These are phyloP conservation scores for Trametes cinnabarina DNA, from an alignment of 768 basidiomycete genomes.

Conservation along the genomic window DNA sequence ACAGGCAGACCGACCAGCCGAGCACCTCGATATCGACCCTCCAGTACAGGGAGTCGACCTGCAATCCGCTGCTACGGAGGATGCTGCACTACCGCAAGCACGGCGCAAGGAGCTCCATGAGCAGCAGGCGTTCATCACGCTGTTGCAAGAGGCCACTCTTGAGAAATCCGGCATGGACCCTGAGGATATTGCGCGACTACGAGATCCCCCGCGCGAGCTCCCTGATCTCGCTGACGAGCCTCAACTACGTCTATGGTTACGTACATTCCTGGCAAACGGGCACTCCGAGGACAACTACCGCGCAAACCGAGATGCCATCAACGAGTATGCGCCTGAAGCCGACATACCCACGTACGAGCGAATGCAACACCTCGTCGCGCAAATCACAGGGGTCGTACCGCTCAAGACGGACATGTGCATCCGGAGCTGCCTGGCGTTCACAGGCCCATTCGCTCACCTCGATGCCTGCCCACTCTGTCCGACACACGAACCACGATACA, in stretches of 20 bases:
- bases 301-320: no score
- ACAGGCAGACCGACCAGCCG: no score
- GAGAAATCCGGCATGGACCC: background rate
- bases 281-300: no score
- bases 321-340: background rate
- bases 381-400: constrained; percentile 31
- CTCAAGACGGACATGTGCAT: constrained; percentile 41
- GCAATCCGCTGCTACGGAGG: no score
- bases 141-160: background rate
- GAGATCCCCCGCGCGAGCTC: background rate
- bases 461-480: constrained; percentile 28
- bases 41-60: no score
- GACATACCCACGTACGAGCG: background rate
- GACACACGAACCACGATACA: background rate
- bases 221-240: background rate
- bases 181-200: background rate
- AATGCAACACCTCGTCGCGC: background rate
- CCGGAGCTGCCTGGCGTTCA: constrained; percentile 39
- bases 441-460: constrained; percentile 33
- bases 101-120: background rate
- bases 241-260: no score
- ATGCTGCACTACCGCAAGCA: background rate
- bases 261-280: no score
- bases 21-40: no score
- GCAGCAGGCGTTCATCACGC: background rate